phyloP scores from a whole-genome alignment of 768 basidiomycete species.

The Clavulina sp. region DNA sequence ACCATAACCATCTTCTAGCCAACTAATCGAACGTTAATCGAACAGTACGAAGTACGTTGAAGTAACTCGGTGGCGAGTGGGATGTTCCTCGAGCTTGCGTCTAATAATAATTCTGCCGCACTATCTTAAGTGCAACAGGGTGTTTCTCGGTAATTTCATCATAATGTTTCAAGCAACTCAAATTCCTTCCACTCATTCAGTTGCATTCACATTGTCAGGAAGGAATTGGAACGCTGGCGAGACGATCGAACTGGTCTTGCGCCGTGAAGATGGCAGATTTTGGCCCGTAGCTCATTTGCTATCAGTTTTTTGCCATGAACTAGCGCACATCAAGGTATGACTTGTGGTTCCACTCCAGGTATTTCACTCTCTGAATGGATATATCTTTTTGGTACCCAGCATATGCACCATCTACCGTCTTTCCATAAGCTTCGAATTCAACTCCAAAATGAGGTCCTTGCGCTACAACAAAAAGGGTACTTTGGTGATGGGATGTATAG shows the following conservation, averaged over 20 bases:
- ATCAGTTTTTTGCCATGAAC: slow-evolving; percentile 68
- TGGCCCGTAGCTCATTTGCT: slow-evolving; percentile 49
- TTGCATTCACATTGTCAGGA: slow-evolving; percentile 20
- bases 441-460: slow-evolving; percentile 45
- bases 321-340: slow-evolving; percentile 64
- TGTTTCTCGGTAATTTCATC: slow-evolving; percentile 3
- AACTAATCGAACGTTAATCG: too few species aligned
- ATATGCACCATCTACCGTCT: slow-evolving; percentile 61
- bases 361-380: not conserved
- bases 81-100: slow-evolving; percentile 5
- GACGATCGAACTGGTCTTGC: slow-evolving; percentile 60
- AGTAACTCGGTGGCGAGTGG: too few species aligned
- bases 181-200: not conserved
- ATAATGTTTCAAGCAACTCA: too few species aligned
- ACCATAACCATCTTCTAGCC: not conserved
- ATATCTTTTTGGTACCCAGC: slow-evolving; percentile 23
- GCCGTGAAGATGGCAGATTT: slow-evolving; percentile 41
- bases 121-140: slow-evolving; percentile 6
- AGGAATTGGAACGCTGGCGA: slow-evolving; percentile 78
- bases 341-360: not conserved
- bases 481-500: slow-evolving; percentile 80
- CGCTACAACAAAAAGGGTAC: slow-evolving; percentile 57
- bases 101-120: not conserved
- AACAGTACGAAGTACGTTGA: too few species aligned
- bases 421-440: slow-evolving; percentile 63